Evolutionary conservation across 176 grass and related monocot genomes (phyloP).

Genomic region (Phragmites australis): DNA sequence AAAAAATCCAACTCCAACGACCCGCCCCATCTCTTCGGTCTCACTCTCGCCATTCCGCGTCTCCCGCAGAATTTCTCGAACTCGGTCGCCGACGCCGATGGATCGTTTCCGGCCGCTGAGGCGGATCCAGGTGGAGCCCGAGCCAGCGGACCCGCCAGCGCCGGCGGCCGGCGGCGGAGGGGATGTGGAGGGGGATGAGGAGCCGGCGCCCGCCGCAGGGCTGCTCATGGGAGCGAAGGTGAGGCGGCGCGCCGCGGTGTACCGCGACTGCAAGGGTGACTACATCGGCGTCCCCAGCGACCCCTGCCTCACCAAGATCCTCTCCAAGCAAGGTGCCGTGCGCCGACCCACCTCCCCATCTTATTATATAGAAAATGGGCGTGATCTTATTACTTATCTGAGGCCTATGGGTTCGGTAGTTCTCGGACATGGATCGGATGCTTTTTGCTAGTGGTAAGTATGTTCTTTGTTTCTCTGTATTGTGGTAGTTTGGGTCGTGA

Average conservation of each 20-base stretch:
- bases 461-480: neutral
- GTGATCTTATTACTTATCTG: neutral
- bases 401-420: neutral
- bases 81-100: conserved; percentile 52
- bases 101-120: conserved; percentile 68
- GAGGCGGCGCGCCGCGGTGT: conserved; percentile 61
- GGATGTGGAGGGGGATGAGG: conserved; percentile 17
- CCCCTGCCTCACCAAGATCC: conserved; percentile 72
- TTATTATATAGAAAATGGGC: neutral
- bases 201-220: conserved; percentile 30
- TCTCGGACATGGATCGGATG: conserved; percentile 16
- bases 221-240: conserved; percentile 67
- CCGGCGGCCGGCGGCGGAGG: neutral
- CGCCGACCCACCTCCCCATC: neutral
- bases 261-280: conserved; percentile 74
- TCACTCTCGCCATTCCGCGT: neutral
- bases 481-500: neutral
- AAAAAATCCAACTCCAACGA: too few species aligned
- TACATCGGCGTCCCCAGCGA: conserved; percentile 85
- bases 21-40: neutral
- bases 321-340: conserved; percentile 77
- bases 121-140: conserved; percentile 61
- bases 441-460: neutral
- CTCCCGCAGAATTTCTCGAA: conserved; percentile 8
- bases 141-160: conserved; percentile 9